Conservation (phyloP, 305 asterid genomes). For the Salvia sclarea region DNA sequence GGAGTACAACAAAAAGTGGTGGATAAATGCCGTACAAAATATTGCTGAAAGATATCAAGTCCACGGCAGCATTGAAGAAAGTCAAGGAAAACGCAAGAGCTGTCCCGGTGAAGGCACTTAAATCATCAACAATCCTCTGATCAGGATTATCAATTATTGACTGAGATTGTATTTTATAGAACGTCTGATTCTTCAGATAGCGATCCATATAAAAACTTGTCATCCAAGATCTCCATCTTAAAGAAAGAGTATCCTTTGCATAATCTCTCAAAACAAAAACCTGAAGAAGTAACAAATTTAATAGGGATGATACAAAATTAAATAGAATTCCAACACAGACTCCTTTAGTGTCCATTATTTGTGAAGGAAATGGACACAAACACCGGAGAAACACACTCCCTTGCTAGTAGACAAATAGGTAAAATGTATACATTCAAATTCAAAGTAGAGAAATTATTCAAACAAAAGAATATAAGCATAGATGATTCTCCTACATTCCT, state of each 20-base stretch:
- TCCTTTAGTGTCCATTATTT: neutral
- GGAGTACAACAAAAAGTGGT: slow-evolving; percentile 74
- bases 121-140: slow-evolving; percentile 92
- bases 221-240: slow-evolving; percentile 98
- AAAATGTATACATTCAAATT: neutral
- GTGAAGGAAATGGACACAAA: slow-evolving; percentile 13
- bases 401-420: slow-evolving; percentile 1
- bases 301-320: slow-evolving; percentile 1
- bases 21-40: slow-evolving; percentile 86
- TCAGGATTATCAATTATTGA: slow-evolving; percentile 90
- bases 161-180: slow-evolving; percentile 83
- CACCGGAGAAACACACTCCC: slow-evolving; percentile 1
- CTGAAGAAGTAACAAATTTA: slow-evolving; percentile 44
- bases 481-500: neutral
- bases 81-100: slow-evolving; percentile 84
- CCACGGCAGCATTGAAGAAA: slow-evolving; percentile 77
- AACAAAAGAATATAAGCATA: neutral
- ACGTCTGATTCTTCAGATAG: slow-evolving; percentile 72
- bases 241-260: slow-evolving; percentile 80
- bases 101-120: slow-evolving; percentile 89
- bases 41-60: slow-evolving; percentile 85
- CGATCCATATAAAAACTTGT: slow-evolving; percentile 86
- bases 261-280: slow-evolving; percentile 88
- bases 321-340: neutral
- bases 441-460: neutral